A percentile compares a stretch with the other conserved stretches of the same genome.
Conservation (phyloP, 2,329 filamentous ascomycete genomes). For the Ophiocordyceps camponoti-rufipedis region DNA sequence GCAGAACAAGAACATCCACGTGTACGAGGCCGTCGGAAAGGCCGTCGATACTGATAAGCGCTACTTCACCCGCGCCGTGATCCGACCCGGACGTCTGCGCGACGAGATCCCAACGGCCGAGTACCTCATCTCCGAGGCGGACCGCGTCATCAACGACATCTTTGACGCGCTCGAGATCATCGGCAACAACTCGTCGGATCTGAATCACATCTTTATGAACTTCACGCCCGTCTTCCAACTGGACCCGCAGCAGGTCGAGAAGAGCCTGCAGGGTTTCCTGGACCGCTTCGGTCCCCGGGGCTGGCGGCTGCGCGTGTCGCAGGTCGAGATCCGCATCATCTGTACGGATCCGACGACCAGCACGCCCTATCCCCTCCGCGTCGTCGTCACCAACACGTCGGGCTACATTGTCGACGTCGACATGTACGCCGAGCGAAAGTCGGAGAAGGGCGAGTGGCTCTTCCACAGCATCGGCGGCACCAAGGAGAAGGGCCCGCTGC, state of each 20-base stretch:
- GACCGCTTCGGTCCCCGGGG: constrained; percentile 89
- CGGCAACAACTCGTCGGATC: constrained; percentile 95
- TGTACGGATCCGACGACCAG: constrained; percentile 82
- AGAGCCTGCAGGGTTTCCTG: constrained; percentile 84
- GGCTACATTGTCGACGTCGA: constrained; percentile 96
- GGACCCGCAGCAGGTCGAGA: constrained; percentile 73
- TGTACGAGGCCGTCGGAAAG: constrained; percentile 94
- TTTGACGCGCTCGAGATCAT: constrained; percentile 96
- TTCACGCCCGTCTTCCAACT: constrained; percentile 95
- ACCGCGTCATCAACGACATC: constrained; percentile 93
- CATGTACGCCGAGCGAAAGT: constrained; percentile 94
- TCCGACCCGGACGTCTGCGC: constrained; percentile 80
- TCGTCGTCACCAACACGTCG: constrained; percentile 95
- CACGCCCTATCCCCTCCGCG: constrained; percentile 76
- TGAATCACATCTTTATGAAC: constrained; percentile 99
- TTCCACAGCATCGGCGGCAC: constrained; percentile 96
- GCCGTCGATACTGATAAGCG: constrained; percentile 91
- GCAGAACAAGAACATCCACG: constrained; percentile 97
- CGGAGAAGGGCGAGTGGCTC: constrained; percentile 93
- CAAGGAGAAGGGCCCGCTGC: constrained; percentile 89
- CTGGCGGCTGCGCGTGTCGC: constrained; percentile 91
- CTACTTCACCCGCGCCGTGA: constrained; percentile 94
- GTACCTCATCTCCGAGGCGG: constrained; percentile 93
- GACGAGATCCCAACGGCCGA: constrained; percentile 98
- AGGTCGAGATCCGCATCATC: constrained; percentile 95